Evolutionary conservation across 2,329 filamentous ascomycete genomes (phyloP), one percentile per base, ranked within the genome.

Genomic region (Fusarium penzigii): DNA sequence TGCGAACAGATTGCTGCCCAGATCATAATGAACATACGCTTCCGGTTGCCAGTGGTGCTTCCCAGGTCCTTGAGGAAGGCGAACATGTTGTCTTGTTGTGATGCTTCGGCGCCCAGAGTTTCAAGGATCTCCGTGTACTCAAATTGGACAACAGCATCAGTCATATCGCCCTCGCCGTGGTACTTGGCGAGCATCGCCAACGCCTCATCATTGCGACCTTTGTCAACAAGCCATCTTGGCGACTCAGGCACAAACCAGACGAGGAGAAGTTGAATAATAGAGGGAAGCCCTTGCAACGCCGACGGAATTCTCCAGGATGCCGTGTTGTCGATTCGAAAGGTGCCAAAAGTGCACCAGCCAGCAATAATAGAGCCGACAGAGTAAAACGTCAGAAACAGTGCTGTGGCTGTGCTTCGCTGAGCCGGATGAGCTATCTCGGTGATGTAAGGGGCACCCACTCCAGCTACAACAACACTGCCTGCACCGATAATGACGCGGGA

Each of bases 191-290:
- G 34, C n/a, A 56, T 46, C 5, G 49, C 51, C 42, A 64, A 53
- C 3, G 72, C 68, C 8, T 67, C 66, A 2, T 65, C 62, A 16
- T 70, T 64, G 2, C 59, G 65, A n/a, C 68, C 69, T 41, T 72
- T 67, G 8, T 68, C 67, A 56, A 70, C 69, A 13, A 74, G 66
- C 72, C 72, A 74, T 12, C 71, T 64, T 0, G 72, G 72, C 29
- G 68, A 72, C 49, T 74, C 72, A 0, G 71, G 72, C 25, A 74
- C 29, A 38, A 43, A 45, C 3, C 66, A 62, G 3, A 68, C 50
- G 2, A 65, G 59, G 48, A 68, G 66, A n/a, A 71, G 54, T 13
- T 52, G 20, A 7, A 41, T 47, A 36, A 52, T 44, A 14, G 17
- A 44, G 2, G 67, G 62, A 8, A 70, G 62, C 17, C 68, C 66